Base-by-base conservation (phyloP, 257 asterid species). In the Apocynum venetum region DNA sequence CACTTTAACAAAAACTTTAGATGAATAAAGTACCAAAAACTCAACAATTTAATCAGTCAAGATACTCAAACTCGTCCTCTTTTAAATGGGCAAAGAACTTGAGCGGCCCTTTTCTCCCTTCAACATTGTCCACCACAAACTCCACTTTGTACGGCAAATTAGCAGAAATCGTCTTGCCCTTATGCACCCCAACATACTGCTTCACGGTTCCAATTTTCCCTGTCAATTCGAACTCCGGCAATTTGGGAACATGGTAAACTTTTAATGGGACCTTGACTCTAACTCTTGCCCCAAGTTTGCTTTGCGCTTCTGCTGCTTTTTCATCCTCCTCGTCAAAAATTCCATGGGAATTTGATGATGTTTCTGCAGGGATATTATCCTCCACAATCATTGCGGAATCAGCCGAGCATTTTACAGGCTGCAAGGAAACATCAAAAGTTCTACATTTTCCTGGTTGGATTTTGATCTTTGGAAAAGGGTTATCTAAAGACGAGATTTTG, bases 11-110 rank as follows among this genome's bases (percentile, higher is more conserved):
- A 56, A 56, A 79, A 61, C 74, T 14, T 68, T 60, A 49, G 25
- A 4, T 17, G 17, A 52, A 4, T 73, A 75, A 25, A 44, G 68
- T 68, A 43, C 43, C 55, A 72, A 52, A 25, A 53, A 79, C 41
- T 43, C 51, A 65, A 60, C 65, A 71, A 60, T 35, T 59, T 3
- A 15, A 83, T 91, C 89, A 93, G 78, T 89, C 97, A 87, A 92
- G 85, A 85, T 88, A 87, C 87, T 92, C 98, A 83, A 94, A 94
- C 90, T 94, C 98, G 81, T 92, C 97, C 79, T 94, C 97, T 88
- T 84, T 94, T 71, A 92, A 85, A 83, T 94, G 98, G 2, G 93
- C 90, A 77, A 60, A 40, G 82, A 94, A 91, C 79, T 91, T 94
- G 77, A 87, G 84, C 25, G 96, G 93, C 75, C 92, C 93, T 63